Conservation (phyloP, 1,139 yeast species). For the Meyerozyma smithsonii region DNA sequence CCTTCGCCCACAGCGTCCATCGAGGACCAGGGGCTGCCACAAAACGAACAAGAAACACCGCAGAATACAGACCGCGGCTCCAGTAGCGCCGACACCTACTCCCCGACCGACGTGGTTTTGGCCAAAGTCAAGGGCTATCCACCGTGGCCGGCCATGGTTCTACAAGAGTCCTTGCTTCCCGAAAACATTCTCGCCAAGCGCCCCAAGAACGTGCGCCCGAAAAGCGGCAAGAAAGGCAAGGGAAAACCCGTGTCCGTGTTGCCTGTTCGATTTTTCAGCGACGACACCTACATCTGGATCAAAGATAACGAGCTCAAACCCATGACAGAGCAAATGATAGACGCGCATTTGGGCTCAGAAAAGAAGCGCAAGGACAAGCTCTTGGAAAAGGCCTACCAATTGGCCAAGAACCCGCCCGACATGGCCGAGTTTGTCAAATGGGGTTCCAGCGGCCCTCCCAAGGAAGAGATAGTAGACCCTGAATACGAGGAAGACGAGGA, state of each 20-base stretch:
- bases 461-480: conserved; percentile 13
- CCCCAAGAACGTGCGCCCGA: conserved; percentile 36
- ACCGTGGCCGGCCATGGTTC: conserved; percentile 78
- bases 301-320: conserved; percentile 37
- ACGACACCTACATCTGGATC: conserved; percentile 65
- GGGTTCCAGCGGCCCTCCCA: conserved; percentile 38
- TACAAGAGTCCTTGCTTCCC: conserved; percentile 57
- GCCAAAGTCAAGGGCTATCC: conserved; percentile 78
- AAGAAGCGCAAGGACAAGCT: conserved; percentile 33
- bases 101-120: conserved; percentile 39
- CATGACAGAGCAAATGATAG: conserved; percentile 24
- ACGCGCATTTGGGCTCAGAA: conserved; percentile 20
- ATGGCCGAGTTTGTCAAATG: conserved; percentile 39
- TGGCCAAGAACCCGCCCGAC: conserved; percentile 41
- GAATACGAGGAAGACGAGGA: conserved; percentile 6
- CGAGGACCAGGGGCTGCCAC: background rate
- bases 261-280: conserved; percentile 59
- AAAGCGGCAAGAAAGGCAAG: conserved; percentile 17
- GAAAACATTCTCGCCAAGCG: conserved; percentile 42
- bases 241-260: conserved; percentile 18
- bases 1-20: background rate
- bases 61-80: background rate
- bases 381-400: conserved; percentile 33
- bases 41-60: background rate
- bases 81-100: background rate